Conservation (phyloP, 805 yeast species). For the Candida yuanshanica region DNA sequence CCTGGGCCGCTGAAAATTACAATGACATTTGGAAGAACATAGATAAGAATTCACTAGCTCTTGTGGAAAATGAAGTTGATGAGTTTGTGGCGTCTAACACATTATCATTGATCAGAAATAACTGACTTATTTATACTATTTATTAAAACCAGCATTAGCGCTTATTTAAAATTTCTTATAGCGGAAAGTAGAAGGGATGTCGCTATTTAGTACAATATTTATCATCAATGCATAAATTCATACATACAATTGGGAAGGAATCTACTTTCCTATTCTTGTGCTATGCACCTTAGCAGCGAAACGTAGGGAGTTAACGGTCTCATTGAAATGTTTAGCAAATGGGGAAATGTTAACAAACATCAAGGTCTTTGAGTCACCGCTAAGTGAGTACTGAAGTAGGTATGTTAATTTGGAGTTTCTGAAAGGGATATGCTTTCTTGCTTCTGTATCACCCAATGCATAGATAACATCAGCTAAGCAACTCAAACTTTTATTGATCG, state of each 20-base stretch:
- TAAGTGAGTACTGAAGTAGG: slow-evolving; percentile 73
- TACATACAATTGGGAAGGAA: background rate
- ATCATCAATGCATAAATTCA: slow-evolving; percentile 5
- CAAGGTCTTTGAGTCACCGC: slow-evolving; percentile 82
- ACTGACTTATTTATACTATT: slow-evolving; percentile 5
- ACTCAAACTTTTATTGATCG: slow-evolving; percentile 84
- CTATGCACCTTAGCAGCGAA: slow-evolving; percentile 81
- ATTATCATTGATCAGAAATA: slow-evolving; percentile 11
- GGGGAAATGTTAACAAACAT: slow-evolving; percentile 93
- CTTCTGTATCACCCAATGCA: slow-evolving; percentile 48
- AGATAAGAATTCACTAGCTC: slow-evolving; percentile 12
- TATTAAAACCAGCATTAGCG: slow-evolving; percentile 1
- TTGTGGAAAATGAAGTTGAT: slow-evolving; percentile 2
- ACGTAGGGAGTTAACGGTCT: slow-evolving; percentile 77
- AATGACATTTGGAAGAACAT: slow-evolving; percentile 34
- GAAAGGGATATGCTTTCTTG: slow-evolving; percentile 70
- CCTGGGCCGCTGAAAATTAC: slow-evolving; percentile 33
- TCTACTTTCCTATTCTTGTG: slow-evolving; percentile 32
- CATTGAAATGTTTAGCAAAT: slow-evolving; percentile 51
- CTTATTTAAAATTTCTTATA: too few species aligned
- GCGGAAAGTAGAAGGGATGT: too few species aligned
- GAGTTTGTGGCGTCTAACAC: slow-evolving; percentile 10
- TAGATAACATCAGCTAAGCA: slow-evolving; percentile 86
- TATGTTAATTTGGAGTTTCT: slow-evolving; percentile 92
- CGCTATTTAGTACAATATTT: too few species aligned